Conservation (phyloP, 2,329 filamentous ascomycete genomes). For the Xylaria sp. region DNA sequence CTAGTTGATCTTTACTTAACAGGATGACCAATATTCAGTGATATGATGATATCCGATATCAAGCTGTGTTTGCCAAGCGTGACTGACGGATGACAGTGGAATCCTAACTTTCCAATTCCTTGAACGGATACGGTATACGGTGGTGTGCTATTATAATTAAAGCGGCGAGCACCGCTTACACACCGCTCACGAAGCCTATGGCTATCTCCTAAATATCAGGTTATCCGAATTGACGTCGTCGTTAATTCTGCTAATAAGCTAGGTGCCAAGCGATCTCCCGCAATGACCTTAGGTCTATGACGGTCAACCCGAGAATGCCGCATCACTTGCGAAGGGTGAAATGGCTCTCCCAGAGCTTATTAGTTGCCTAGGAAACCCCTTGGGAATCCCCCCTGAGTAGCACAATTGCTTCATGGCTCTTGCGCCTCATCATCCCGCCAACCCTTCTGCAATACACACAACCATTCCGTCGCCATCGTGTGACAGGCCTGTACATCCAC, state of each 20-base stretch:
- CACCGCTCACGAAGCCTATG: neutral
- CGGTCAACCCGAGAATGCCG: too few relatives aligned
- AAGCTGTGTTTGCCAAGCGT: neutral
- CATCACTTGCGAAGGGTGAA: too few relatives aligned
- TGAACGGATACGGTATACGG: neutral
- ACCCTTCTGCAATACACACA: neutral
- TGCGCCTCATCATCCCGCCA: neutral
- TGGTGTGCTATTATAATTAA: neutral
- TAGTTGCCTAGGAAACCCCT: neutral
- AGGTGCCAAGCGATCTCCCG: neutral
- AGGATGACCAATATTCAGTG: neutral
- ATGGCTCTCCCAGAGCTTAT: neutral
- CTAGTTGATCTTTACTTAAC: neutral
- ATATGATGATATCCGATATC: neutral
- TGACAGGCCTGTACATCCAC: neutral
- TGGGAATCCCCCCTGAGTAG: neutral
- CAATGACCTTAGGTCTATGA: neutral
- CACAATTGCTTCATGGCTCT: neutral
- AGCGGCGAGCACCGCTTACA: neutral
- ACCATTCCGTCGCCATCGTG: neutral
- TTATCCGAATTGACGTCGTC: neutral
- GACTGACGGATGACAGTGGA: neutral
- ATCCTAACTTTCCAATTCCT: neutral
- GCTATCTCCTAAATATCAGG: neutral
- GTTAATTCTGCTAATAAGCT: neutral